A percentile compares a stretch with the other conserved stretches of the same genome.
Evolutionary conservation across 2,329 filamentous ascomycete species (phyloP).

Genomic region (Penicillium sp.): DNA sequence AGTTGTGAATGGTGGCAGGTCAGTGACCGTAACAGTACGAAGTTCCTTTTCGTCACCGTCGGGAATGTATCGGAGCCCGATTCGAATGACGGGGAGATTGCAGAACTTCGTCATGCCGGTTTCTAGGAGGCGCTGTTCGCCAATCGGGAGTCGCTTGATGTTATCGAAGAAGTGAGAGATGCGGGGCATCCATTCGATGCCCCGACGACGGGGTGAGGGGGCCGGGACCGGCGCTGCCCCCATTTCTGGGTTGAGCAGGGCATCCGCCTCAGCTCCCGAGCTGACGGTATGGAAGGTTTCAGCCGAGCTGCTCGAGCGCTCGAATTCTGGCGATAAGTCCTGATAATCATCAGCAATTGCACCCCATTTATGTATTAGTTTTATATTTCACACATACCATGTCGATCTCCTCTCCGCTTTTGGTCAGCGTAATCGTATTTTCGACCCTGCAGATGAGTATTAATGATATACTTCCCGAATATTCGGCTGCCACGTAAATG

Average conservation of each 20-base stretch:
- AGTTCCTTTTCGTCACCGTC: not conserved
- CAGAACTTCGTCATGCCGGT: not conserved
- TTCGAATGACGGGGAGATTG: not conserved
- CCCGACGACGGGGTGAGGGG: not conserved
- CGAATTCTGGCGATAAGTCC: too few relatives aligned
- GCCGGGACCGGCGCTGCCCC: too few relatives aligned
- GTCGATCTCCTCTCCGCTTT: too few relatives aligned
- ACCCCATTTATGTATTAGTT: too few relatives aligned
- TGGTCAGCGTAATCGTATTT: too few relatives aligned
- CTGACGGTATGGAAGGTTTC: not conserved
- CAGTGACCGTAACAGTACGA: slow-evolving; percentile 9
- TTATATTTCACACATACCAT: too few relatives aligned
- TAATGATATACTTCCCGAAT: too few relatives aligned
- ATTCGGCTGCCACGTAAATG: too few relatives aligned
- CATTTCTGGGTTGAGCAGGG: not conserved
- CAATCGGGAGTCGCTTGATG: not conserved
- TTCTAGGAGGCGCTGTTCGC: not conserved
- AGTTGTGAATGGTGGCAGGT: not conserved
- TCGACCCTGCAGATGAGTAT: too few relatives aligned
- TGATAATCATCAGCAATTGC: not conserved
- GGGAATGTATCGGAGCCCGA: slow-evolving; percentile 13
- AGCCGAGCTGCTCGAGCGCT: too few relatives aligned
- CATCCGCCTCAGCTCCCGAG: not conserved
- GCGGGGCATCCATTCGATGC: not conserved
- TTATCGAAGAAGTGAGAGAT: not conserved